Percentiles rank a stretch among this genome's conserved stretches.
Evolutionary conservation across 345 rosid species (phyloP).

Genomic region (Arabidopsis arenosa): DNA sequence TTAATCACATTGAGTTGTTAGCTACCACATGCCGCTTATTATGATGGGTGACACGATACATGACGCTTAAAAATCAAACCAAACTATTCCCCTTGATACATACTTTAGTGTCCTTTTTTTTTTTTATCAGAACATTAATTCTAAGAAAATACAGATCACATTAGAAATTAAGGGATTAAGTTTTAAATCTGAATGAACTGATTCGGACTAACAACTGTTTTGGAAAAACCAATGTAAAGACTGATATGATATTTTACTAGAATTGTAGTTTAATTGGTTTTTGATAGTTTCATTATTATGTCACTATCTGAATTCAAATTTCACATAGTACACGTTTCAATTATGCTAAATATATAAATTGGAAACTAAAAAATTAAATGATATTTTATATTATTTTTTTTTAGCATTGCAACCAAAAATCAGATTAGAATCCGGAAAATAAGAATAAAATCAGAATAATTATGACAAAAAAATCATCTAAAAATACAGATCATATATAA

Average conservation of each 20-base stretch:
- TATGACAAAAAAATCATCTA: neutral
- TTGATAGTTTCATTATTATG: too few relatives aligned
- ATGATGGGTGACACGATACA: constrained; percentile 38
- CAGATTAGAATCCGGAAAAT: neutral
- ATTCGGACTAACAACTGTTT: neutral
- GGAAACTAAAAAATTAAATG: too few relatives aligned
- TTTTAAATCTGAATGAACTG: neutral
- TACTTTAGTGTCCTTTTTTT: neutral
- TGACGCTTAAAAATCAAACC: constrained; percentile 32
- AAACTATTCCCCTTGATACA: constrained; percentile 9
- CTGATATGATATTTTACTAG: neutral
- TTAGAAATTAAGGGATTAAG: neutral
- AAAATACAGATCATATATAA: constrained; percentile 14
- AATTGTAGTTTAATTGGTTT: too few relatives aligned
- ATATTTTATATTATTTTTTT: too few relatives aligned
- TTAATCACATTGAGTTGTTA: constrained; percentile 24
- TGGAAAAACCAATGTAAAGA: neutral
- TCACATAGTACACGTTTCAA: too few relatives aligned
- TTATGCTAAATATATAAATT: too few relatives aligned
- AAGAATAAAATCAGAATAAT: constrained; percentile 8
- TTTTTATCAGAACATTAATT: neutral
- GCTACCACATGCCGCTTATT: constrained; percentile 47
- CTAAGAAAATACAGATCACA: constrained; percentile 22
- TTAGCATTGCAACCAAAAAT: neutral
- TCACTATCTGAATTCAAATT: too few relatives aligned